Percentiles rank a stretch among this genome's conserved stretches.
phyloP scores from a whole-genome alignment of 768 basidiomycete species.

The Lactarius sanguifluus region DNA sequence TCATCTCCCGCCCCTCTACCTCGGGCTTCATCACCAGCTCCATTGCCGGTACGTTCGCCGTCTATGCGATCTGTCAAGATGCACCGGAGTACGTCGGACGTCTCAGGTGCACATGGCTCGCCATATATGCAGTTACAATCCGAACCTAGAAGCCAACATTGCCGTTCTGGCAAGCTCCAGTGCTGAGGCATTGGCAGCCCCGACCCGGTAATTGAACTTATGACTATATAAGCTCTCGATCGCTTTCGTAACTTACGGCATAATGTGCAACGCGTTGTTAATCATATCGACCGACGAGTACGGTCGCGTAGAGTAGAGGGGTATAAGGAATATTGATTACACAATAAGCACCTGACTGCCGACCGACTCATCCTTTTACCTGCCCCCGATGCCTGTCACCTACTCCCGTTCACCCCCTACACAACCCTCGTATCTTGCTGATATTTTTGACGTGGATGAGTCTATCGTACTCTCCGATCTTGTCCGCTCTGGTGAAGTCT shows the following conservation, averaged over 20 bases:
- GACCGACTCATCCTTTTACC: background rate
- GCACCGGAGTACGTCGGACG: conserved; percentile 13
- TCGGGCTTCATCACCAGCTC: conserved; percentile 19
- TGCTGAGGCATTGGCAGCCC: conserved; percentile 12
- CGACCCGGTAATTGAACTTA: conserved; percentile 2
- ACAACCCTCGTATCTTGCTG: conserved; percentile 16
- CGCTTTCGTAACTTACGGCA: conserved; percentile 1
- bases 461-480: conserved; percentile 72
- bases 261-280: background rate
- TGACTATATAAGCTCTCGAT: background rate
- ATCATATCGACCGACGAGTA: background rate
- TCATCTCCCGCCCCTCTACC: conserved; percentile 23
- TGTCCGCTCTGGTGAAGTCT: conserved; percentile 71
- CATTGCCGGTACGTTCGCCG: conserved; percentile 25
- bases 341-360: conserved; percentile 6
- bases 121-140: conserved; percentile 26
- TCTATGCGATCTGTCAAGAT: conserved; percentile 17
- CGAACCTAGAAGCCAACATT: conserved; percentile 25
- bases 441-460: conserved; percentile 55
- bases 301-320: background rate
- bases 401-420: conserved; percentile 17
- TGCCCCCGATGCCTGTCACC: conserved; percentile 27
- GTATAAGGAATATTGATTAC: background rate
- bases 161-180: conserved; percentile 24
- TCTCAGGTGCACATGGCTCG: conserved; percentile 26